phyloP scores from a whole-genome alignment of 805 yeast species.

The Wickerhamomyces rabaulensis region DNA sequence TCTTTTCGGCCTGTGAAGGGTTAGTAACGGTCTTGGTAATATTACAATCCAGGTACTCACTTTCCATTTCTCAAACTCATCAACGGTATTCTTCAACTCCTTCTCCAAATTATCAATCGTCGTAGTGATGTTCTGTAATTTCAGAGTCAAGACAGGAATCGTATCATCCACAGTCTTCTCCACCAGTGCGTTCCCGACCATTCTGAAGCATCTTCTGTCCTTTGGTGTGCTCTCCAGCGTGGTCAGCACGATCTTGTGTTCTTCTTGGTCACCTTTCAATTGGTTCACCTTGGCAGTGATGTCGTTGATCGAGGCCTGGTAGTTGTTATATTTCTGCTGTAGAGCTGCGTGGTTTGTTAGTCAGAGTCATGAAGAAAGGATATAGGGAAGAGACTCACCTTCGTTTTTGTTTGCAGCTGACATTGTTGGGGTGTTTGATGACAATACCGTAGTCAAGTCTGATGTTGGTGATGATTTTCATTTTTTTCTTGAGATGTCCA shows the following conservation, averaged over 20 bases:
- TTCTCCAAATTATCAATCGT: slow-evolving; percentile 28
- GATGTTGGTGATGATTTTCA: background rate
- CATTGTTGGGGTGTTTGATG: background rate
- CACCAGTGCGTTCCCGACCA: slow-evolving; percentile 91
- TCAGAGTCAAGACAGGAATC: slow-evolving; percentile 52
- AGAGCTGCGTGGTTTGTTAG: slow-evolving; percentile 26
- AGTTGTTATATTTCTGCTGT: slow-evolving; percentile 46
- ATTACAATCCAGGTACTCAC: too few relatives aligned
- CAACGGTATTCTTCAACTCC: slow-evolving; percentile 29
- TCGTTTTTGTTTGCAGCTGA: background rate
- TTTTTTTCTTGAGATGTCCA: too few relatives aligned
- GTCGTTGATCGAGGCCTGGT: slow-evolving; percentile 43
- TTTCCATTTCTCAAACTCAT: slow-evolving; percentile 41
- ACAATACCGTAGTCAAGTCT: too few relatives aligned
- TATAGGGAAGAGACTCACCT: background rate
- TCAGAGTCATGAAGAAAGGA: background rate
- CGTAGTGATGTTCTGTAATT: slow-evolving; percentile 41
- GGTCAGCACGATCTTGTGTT: slow-evolving; percentile 48
- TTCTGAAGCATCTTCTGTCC: slow-evolving; percentile 78
- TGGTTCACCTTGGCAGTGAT: slow-evolving; percentile 42
- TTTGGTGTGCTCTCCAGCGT: slow-evolving; percentile 47
- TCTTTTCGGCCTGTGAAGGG: slow-evolving; percentile 6
- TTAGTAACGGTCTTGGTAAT: slow-evolving; percentile 5
- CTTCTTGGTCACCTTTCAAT: slow-evolving; percentile 43
- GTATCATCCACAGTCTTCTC: slow-evolving; percentile 82